Evolutionary conservation across 2,329 filamentous ascomycete species (phyloP), one percentile per base, ranked within the genome.

Genomic region (Clathrospora elynae): DNA sequence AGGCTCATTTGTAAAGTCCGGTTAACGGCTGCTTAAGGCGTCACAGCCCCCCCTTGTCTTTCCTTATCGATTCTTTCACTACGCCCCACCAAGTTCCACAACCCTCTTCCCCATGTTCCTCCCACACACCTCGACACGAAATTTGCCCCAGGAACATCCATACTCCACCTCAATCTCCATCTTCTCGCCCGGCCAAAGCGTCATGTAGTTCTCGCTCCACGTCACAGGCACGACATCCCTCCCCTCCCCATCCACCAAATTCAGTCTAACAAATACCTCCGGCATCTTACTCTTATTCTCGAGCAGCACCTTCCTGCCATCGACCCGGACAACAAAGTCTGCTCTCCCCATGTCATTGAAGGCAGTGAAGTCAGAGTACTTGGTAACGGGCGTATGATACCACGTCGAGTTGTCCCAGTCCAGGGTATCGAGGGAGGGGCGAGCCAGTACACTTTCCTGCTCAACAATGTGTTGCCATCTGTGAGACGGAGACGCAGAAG

Each of bases 151-250:
- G 4, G 38, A 5, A 5, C 25, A 29, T n/a, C 20, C 29, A 30
- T 42, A 53, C 11, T 36, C n/a, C 1, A 60, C 33, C 6, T 34
- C 42, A 11, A 62, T 12, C 7, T 60, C 65, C 5, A 82, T 30
- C 37, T 67, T 75, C 68, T 85, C 82, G 1, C 68, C 63, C 0
- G 82, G 80, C 73, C 78, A 83, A 7, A 85, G 62, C 1, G 81
- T 84, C 9, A 85, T 68, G 47, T 85, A 85, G 46, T 85, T 85
- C 49, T 85, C 82, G 1, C 76, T 77, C 81, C 82, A 85, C 13
- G 71, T 68, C 1, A 81, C 73, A 0, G 81, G 79, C 4, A 74
- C 50, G 0, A 83, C 70, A 35, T 82, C 78, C 0, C 67, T 51
- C 0, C 73, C 73, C 0, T 61, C 45, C 2, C 39, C 48, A 46